These are phyloP conservation scores for Botrytis aclada DNA, from an alignment of 2,329 filamentous ascomycete genomes.

Conservation along the genomic window DNA sequence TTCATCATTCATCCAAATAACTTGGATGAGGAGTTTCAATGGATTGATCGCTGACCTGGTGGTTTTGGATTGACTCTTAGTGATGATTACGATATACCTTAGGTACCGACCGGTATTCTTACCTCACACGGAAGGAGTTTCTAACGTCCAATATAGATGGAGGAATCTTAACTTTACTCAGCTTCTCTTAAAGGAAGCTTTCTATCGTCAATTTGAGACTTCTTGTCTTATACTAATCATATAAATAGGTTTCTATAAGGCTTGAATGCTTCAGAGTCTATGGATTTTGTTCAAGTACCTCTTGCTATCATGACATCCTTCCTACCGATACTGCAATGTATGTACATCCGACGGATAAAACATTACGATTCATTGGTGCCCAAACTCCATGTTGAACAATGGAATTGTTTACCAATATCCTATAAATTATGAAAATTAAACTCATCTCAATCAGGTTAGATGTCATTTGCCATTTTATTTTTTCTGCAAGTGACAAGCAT, in stretches of 20 bases:
- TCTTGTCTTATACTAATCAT: neutral
- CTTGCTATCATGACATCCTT: neutral
- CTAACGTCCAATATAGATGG: neutral
- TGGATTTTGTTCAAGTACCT: neutral
- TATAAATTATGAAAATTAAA: neutral
- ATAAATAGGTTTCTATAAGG: neutral
- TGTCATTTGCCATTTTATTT: neutral
- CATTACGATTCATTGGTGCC: neutral
- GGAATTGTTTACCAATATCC: neutral
- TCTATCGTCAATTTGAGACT: neutral
- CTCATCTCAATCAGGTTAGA: neutral
- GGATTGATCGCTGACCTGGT: neutral
- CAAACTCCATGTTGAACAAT: neutral
- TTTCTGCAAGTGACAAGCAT: conserved; percentile 2
- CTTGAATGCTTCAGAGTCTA: neutral
- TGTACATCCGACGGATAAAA: neutral
- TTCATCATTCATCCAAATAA: neutral
- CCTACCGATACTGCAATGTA: neutral
- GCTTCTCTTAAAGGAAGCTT: neutral
- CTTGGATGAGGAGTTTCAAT: neutral
- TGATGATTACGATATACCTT: neutral
- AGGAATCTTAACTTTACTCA: neutral
- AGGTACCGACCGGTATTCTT: neutral
- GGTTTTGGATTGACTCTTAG: neutral
- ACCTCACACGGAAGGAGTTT: neutral